Base-by-base conservation (phyloP, 1,284 basidiomycete species). In the Pseudozyma tsukubaensis region DNA sequence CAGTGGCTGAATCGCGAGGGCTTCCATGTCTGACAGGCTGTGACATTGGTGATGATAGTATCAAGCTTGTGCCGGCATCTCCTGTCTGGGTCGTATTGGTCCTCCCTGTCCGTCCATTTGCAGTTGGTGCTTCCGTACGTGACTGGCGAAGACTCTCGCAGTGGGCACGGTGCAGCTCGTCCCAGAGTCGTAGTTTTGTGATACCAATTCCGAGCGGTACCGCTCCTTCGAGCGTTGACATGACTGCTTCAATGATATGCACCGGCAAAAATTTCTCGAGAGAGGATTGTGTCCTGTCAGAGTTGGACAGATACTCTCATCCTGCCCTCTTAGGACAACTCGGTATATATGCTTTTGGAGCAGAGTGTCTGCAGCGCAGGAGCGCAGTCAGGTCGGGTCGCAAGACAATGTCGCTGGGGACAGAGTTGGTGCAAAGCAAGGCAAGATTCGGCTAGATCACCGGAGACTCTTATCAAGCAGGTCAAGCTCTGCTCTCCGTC, bases 181-280 rank as follows among this genome's bases (percentile, higher is more conserved):
- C 59, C 68, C 68, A 71, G 16, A 71, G 68, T n/a, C 62, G 58
- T 13, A 71, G 59, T 39, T 60, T 65, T 14, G 68, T 65, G 54
- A 71, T 71, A 36, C 68, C 68, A n/a, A 71, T 11, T n/a, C 67
- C 67, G 5, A 60, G 48, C 13, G 68, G 68, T 10, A 71, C 59
- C 4, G 68, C 68, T 1, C 68, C 68, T 9, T 71, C 68, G 21
- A 71, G 62, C 5, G 68, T 71, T n/a, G 68, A 71, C 68, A 71
- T 57, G 53, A 29, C 24, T 6, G 24, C 6, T 29, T 29, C 24
- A 29, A 6, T 29, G 24, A 29, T 29, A 3, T 29, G 24, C 24
- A 29, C 24, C 24, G 24, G 24, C 24, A 6, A 29, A 29, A 6
- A 6, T 29, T 29, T 29, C 24, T 29, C 6, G 24, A 3, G 6